Conservation (phyloP, 2,329 filamentous ascomycete species). For the Neurospora crassa region DNA sequence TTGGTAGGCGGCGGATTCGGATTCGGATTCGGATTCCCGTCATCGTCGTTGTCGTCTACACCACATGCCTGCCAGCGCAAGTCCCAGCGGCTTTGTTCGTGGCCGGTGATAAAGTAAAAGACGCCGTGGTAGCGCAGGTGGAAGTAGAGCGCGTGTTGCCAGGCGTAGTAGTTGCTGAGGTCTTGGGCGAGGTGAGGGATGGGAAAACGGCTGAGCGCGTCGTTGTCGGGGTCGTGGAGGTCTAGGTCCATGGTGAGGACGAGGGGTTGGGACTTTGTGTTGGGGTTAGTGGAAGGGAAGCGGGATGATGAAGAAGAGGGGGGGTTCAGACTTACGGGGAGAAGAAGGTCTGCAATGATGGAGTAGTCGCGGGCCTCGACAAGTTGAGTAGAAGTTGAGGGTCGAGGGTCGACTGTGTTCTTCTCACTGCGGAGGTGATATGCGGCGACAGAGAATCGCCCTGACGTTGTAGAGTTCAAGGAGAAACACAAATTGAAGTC, state of each 20-base stretch:
- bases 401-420: background rate
- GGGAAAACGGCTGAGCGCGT: background rate
- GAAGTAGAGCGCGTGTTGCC: background rate
- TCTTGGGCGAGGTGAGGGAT: background rate
- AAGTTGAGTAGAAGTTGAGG: background rate
- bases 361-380: background rate
- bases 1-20: background rate
- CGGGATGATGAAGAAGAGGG: background rate
- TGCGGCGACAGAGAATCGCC: background rate
- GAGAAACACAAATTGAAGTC: too few relatives aligned
- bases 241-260: background rate
- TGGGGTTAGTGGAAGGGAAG: rapidly evolving
- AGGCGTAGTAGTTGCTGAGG: background rate
- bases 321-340: background rate
- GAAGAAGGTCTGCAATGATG: background rate
- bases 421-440: background rate
- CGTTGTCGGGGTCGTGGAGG: background rate
- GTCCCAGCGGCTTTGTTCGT: background rate
- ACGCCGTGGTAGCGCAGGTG: background rate
- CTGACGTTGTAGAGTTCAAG: background rate
- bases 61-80: background rate
- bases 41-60: background rate
- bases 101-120: background rate
- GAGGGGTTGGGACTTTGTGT: background rate
- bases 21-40: background rate